These are phyloP conservation scores for Pythium dissotocum DNA, from an alignment of 352 stramenopile genomes.

Conservation along the genomic window DNA sequence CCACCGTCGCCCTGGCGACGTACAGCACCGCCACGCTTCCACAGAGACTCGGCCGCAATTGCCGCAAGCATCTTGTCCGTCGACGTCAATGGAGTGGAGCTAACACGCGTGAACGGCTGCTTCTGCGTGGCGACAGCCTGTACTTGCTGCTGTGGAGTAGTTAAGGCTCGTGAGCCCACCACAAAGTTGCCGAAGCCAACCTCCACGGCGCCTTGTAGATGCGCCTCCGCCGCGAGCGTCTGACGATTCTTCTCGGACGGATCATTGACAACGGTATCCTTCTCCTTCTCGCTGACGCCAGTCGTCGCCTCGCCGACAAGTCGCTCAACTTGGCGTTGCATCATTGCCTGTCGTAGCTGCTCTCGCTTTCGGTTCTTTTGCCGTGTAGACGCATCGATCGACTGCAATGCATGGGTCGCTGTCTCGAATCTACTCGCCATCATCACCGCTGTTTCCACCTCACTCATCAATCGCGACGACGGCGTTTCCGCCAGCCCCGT, in stretches of 20 bases:
- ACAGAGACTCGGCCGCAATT: conserved; percentile 44
- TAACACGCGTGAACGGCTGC: not conserved
- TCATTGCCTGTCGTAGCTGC: conserved; percentile 33
- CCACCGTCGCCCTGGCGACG: conserved; percentile 10
- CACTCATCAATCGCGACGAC: conserved; percentile 40
- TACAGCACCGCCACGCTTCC: conserved; percentile 44
- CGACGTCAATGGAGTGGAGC: not conserved
- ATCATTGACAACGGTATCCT: not conserved
- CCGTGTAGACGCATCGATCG: not conserved
- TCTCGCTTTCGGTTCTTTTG: conserved; percentile 33
- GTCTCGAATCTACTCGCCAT: not conserved
- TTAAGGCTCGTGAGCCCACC: not conserved
- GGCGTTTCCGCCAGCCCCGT: conserved; percentile 39
- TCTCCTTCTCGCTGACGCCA: not conserved
- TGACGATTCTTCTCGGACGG: not conserved
- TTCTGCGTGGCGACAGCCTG: not conserved
- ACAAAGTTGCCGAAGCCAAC: conserved; percentile 32
- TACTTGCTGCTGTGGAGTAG: not conserved
- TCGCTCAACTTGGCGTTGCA: conserved; percentile 24
- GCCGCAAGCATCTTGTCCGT: conserved; percentile 1
- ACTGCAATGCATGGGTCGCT: not conserved
- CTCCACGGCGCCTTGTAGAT: not conserved
- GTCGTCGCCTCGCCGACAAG: not conserved
- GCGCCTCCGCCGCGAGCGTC: not conserved
- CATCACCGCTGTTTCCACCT: not conserved